These are phyloP conservation scores for Dictyostelium citrinum DNA, from an alignment of 78 protist genomes.

Conservation along the genomic window DNA sequence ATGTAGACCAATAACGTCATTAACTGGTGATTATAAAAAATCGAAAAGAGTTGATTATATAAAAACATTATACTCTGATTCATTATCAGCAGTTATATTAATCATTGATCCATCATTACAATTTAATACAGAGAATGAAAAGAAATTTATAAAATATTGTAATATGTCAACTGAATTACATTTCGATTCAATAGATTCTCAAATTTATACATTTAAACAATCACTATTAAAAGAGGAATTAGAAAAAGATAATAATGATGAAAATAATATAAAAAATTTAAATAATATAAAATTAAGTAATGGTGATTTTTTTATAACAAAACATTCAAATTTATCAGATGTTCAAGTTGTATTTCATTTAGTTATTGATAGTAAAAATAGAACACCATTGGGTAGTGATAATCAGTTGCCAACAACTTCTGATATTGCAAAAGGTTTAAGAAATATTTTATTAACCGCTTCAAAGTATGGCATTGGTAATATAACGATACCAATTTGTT, in stretches of 20 bases:
- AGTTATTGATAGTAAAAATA: constrained; percentile 46
- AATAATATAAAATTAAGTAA: constrained; percentile 11
- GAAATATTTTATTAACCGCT: constrained; percentile 61
- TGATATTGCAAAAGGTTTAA: constrained; percentile 46
- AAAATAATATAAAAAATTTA: background rate
- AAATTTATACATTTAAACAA: constrained; percentile 23
- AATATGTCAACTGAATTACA: constrained; percentile 73
- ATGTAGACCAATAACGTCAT: constrained; percentile 49
- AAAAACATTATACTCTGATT: constrained; percentile 46
- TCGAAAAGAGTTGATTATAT: constrained; percentile 56
- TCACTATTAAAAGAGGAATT: background rate
- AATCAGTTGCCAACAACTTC: constrained; percentile 33
- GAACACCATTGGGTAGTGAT: constrained; percentile 55
- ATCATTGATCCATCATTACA: constrained; percentile 39
- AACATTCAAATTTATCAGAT: constrained; percentile 71
- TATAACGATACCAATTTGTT: constrained; percentile 50
- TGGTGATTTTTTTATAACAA: constrained; percentile 72
- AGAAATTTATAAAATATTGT: constrained; percentile 45
- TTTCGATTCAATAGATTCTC: constrained; percentile 56
- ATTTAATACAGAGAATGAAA: constrained; percentile 42
- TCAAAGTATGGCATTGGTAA: constrained; percentile 70
- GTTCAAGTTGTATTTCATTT: constrained; percentile 72
- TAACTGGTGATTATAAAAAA: constrained; percentile 44
- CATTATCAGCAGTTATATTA: constrained; percentile 57
- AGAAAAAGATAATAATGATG: background rate